Base-by-base conservation (phyloP, 2,329 filamentous ascomycete species). In the Phyllosticta citrichinensis region DNA sequence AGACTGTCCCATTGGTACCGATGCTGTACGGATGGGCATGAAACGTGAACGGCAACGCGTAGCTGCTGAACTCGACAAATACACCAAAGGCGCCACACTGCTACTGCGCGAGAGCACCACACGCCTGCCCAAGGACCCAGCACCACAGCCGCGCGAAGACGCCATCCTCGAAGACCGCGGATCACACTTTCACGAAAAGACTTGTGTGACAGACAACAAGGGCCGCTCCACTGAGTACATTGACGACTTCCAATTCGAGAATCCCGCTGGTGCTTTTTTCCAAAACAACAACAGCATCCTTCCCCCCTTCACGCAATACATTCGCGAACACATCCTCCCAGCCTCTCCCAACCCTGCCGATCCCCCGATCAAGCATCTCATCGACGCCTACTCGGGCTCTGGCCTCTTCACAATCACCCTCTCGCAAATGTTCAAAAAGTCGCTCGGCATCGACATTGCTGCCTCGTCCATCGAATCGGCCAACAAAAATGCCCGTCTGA, bases 221-320 rank as follows among this genome's bases (percentile, higher is more conserved):
- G 87, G 83, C 65, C 88, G 82, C 57, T 87, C 89, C 3, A 92
- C 88, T 30, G 94, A 99, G 74, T 97, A 95, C 75, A 83, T 99
- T 64, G 90, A 87, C 70, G 77, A 85, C 73, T 94, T 88, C 77
- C 79, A 86, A 70, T 96, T 99, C 77, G 87, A 87, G 72, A 97
- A 96, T 77, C 90, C 89, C 2, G 94, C 94, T 11, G 92, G 92
- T 63, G 86, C 90, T 58, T 99, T 99, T 79, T 99, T 99, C 83
- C 94, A 99, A 72, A 99, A 99, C 81, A 99, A 99, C 82, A 97
- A 97, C 80, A 95, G 91, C 60, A 97, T 99, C 75, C 86, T 99
- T 24, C 85, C 89, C 30, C 77, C 79, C 17, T 96, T 97, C 75
- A 96, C 91, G 14, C 81, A 85, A 66, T 96, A 95, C 78, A 89